phyloP scores from a whole-genome alignment of 495 filamentous ascomycete genomes.

The Daldinia caldariorum region DNA sequence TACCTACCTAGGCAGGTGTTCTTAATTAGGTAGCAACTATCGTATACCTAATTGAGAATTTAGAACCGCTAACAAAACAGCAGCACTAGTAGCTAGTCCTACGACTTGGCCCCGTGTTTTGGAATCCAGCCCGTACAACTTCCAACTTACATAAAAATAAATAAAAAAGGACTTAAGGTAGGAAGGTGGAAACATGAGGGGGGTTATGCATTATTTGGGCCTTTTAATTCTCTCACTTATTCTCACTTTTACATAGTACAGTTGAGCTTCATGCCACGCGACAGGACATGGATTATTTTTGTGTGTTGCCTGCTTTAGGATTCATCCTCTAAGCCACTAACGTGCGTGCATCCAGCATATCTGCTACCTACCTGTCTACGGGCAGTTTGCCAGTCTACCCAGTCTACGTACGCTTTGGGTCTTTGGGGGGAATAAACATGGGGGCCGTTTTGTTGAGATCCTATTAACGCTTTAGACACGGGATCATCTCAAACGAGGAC shows the following conservation, averaged over 20 bases:
- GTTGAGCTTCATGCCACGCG: constrained; percentile 27
- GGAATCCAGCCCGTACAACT: background rate
- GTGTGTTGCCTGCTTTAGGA: constrained; percentile 5
- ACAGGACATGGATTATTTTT: constrained; percentile 16
- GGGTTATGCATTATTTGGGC: constrained; percentile 33
- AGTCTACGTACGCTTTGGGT: constrained; percentile 26
- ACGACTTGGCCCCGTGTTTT: background rate
- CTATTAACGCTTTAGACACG: constrained; percentile 29
- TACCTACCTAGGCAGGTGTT: too few species aligned
- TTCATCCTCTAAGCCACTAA: constrained; percentile 15
- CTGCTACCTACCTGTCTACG: background rate
- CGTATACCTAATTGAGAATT: constrained; percentile 35
- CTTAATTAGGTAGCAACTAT: too few species aligned
- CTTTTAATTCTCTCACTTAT: constrained; percentile 42
- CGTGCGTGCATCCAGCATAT: constrained; percentile 32
- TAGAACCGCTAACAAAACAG: constrained; percentile 26
- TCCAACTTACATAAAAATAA: constrained; percentile 35
- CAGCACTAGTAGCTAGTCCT: background rate
- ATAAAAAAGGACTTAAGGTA: constrained; percentile 11
- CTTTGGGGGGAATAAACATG: constrained; percentile 35
- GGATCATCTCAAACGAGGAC: constrained; percentile 38
- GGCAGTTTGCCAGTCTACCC: too few species aligned
- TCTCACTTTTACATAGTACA: background rate
- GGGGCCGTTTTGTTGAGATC: constrained; percentile 33
- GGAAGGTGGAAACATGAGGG: constrained; percentile 15